Evolutionary conservation across 2,329 filamentous ascomycete species (phyloP), one percentile per base, ranked within the genome.

Genomic region (Mariannaea elegans): DNA sequence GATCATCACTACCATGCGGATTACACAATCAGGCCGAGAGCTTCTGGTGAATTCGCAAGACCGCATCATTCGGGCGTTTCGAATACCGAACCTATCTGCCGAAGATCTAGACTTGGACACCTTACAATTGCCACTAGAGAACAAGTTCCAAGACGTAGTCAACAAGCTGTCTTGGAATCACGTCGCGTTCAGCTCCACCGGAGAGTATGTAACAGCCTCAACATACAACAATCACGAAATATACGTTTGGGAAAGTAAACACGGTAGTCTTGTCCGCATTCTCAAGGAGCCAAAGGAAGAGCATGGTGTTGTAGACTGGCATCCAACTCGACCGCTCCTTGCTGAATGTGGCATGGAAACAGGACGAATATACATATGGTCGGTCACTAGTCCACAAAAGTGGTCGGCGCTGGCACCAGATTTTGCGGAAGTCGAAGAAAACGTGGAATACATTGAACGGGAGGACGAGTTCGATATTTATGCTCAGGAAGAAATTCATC

Each of bases 391-490:
- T 54, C 94, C 95, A 9, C 96, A 99, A 73, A 91, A 95, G 70
- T 99, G 95, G 96, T 97, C 94, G 14, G 94, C 95, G 2, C 84
- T 99, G 27, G 96, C 96, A 6, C 95, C 95, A 0, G 96, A 99
- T 77, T 99, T 99, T 76, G 91, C 90, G 38, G 95, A 99, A 76
- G 93, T 99, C 13, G 95, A 99, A 77, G 95, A 99, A 77, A 99
- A 99, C 69, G 93, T 97, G 19, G 93, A 98, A 75, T 99, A 99
- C 73, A 87, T 96, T 39, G 95, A 99, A 76, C 87, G 87, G 56
- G 95, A 99, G 77, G 95, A 99, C 74, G 95, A 99, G 73, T 99
- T 99, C 70, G 96, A 99, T 75, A 96, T 98, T 56, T 95, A 98
- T 73, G 93, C 93, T 0, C 90, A 94, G 58, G 94, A 97, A 73